These are phyloP conservation scores for Hygrocybe punicea DNA, from an alignment of 768 basidiomycete genomes.

Conservation along the genomic window DNA sequence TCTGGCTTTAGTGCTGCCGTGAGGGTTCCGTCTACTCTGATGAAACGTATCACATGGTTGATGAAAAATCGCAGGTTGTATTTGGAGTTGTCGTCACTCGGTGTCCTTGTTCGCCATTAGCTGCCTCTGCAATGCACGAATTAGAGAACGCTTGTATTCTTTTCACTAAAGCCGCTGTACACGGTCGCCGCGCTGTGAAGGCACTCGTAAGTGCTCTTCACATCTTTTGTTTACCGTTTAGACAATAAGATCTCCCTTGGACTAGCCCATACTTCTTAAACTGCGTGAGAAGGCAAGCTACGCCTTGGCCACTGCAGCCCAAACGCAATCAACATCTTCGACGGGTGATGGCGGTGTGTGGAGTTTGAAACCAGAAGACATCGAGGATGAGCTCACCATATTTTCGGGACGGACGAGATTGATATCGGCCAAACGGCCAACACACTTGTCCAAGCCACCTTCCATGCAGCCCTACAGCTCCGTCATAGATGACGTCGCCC, in stretches of 20 bases:
- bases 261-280: conserved; percentile 56
- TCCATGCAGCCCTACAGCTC: not conserved
- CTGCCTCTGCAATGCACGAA: conserved; percentile 62
- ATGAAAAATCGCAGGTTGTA: conserved; percentile 49
- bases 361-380: conserved; percentile 48
- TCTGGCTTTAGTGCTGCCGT: conserved; percentile 21
- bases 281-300: conserved; percentile 65
- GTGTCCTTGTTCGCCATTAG: conserved; percentile 65
- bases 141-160: conserved; percentile 64
- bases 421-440: conserved; percentile 44
- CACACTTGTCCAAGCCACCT: conserved; percentile 1
- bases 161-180: conserved; percentile 58
- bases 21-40: not conserved
- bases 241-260: not conserved
- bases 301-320: conserved; percentile 45
- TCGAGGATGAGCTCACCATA: conserved; percentile 64
- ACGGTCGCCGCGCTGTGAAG: conserved; percentile 61
- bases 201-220: conserved; percentile 49
- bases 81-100: conserved; percentile 78
- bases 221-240: no score
- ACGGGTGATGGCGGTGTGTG: conserved; percentile 37
- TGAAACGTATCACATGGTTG: not conserved
- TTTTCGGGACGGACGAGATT: conserved; percentile 67
- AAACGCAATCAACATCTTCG: conserved; percentile 29
- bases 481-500: not conserved